Conservation (phyloP, 2,329 filamentous ascomycete species). For the Fusarium sp. region DNA sequence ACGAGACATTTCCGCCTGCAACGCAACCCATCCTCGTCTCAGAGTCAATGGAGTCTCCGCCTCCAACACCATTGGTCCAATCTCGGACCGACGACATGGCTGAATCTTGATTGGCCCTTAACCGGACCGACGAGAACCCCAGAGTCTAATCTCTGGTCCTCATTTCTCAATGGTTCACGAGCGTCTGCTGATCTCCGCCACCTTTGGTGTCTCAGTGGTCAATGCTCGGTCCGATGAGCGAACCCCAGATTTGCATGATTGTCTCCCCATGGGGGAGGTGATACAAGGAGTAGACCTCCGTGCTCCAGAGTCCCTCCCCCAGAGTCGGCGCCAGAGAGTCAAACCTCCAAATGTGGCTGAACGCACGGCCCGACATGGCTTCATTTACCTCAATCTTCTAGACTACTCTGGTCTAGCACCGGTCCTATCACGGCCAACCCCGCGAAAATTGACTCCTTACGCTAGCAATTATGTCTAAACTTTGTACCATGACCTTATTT, state of each 20-base stretch:
- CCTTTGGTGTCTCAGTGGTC: not conserved
- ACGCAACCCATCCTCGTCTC: not conserved
- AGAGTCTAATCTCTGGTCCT: not conserved
- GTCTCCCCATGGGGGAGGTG: slow-evolving; percentile 19
- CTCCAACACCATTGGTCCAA: not conserved
- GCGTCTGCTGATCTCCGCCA: not conserved
- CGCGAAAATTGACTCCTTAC: not conserved
- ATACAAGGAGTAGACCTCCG: too few species aligned
- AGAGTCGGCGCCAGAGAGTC: not conserved
- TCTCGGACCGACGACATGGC: slow-evolving; percentile 20
- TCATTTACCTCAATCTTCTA: not conserved
- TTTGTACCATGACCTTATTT: not conserved
- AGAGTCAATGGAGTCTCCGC: not conserved
- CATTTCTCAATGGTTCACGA: not conserved
- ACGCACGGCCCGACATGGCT: not conserved
- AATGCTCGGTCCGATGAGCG: slow-evolving; percentile 13
- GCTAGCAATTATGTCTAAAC: not conserved
- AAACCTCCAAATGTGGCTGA: not conserved
- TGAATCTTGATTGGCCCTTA: not conserved
- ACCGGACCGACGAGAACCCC: slow-evolving; percentile 22
- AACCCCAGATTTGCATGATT: slow-evolving; percentile 16
- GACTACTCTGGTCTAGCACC: not conserved
- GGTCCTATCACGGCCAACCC: slow-evolving; percentile 16
- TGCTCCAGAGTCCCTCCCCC: not conserved
- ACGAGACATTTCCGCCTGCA: not conserved